Evolutionary conservation across 1,284 basidiomycete genomes (phyloP), one percentile per base, ranked within the genome.

Genomic region (Stygiomarasmius scandens): DNA sequence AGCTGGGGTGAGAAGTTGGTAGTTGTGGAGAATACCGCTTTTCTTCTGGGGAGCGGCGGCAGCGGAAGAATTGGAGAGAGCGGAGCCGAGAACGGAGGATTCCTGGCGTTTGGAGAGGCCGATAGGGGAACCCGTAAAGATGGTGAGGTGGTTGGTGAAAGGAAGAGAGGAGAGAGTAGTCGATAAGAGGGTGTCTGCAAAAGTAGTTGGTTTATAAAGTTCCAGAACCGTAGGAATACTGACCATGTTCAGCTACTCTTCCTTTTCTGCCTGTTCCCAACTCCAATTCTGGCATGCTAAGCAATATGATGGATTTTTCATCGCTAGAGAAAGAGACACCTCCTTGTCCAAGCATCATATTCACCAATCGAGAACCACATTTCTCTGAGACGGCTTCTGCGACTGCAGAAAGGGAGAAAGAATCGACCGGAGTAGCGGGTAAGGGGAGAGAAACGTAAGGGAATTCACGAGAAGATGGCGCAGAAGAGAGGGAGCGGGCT

Each of bases 1-100:
- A 1, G 84, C 90, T 0, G 92, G 90, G 0, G 92, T 92, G 54
- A 95, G 82, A 49, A 94, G 77, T 67, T 92, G 89, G 69, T 92
- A 92, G 47, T 79, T 80, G 59, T 87, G 82, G 43, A 93, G 78
- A 59, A 91, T 84, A 12, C 89, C 86, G n/a, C 79, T 82, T 23
- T 74, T 64, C 29, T 65, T 69, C 52, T 32, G n/a, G n/a, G n/a
- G n/a, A n/a, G 64, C 65, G n/a, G 69, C 59, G 10, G 69, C 60
- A 38, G 56, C 46, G 41, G 55, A 41, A 32, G 52, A 52, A 51
- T 63, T 32, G 54, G 48, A 61, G 36, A 45, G 61, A 55, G 64
- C 57, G 27, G 65, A 62, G 29, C 67, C 65, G 41, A 67, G 58
- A 36, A 65, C 58, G 45, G 68, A 63, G 55, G 62, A 47, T 32